Evolutionary conservation across 768 basidiomycete genomes (phyloP), one percentile per base, ranked within the genome.

Genomic region (Rhizopogon vulgaris): DNA sequence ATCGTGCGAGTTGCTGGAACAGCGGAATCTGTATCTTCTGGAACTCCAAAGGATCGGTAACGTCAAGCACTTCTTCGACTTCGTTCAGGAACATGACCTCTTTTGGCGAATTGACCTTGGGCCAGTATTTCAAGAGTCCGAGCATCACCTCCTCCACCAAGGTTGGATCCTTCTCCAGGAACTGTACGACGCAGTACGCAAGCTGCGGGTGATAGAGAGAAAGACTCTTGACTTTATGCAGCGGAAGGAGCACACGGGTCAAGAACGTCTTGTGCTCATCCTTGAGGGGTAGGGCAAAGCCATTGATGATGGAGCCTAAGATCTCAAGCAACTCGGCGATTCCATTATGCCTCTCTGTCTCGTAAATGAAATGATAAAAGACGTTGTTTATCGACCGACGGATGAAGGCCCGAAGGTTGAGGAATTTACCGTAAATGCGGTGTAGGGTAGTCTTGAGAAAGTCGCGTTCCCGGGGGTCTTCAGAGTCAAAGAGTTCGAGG

Each of bases 11-110:
- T 68, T 98, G 96, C 50, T 85, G 85, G 79, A 99, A 99, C 39
- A 98, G 73, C 9, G 89, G 82, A 17, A 90, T 74, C 69, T 96
- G 90, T 55, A 98, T 90, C 78, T 98, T 98, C 69, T 85, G 85
- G 73, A 99, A 99, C 71, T 98, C 94, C 50, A 80, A 79, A 2
- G 93, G 93, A 63, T 98, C 94, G 58, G 96, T 97, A 54, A 99
- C 96, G 70, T 99, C 96, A 56, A 99, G 72, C 4, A 99, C 90
- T 75, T 99, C 96, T 71, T 99, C 96, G 49, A 99, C 92, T 73
- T 99, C 96, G 70, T 97, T 97, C 53, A 99, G 76, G 74, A 90
- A 99, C 96, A 99, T 99, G 69, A 98, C 96, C 65, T 99, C 96
- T 74, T 99, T 99, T 14, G 94, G 94, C 32, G 90, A 93, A 70